Conservation (phyloP, 805 yeast genomes). For the Candida maris region DNA sequence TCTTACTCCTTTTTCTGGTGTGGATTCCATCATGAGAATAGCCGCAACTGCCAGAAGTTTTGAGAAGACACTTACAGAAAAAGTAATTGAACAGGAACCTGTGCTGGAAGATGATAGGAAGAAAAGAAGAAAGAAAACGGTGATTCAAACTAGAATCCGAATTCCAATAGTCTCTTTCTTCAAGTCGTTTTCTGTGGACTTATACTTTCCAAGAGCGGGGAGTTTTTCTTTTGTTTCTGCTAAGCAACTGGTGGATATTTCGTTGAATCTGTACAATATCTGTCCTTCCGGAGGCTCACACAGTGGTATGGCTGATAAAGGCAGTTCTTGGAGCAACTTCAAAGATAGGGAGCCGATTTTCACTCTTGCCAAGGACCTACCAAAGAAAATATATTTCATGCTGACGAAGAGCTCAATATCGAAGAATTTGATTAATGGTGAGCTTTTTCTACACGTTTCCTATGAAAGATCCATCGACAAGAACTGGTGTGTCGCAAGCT, state of each 20-base stretch:
- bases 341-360: slow-evolving; percentile 34
- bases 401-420: slow-evolving; percentile 37
- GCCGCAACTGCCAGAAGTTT: slow-evolving; percentile 47
- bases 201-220: slow-evolving; percentile 34
- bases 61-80: slow-evolving; percentile 30
- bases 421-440: slow-evolving; percentile 50
- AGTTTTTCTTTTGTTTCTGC: slow-evolving; percentile 31
- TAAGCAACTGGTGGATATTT: slow-evolving; percentile 38
- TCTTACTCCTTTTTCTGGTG: slow-evolving; percentile 39
- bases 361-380: slow-evolving; percentile 38
- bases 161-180: slow-evolving; percentile 23
- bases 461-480: slow-evolving; percentile 79
- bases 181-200: slow-evolving; percentile 41
- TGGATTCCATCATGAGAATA: slow-evolving; percentile 45
- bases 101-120: slow-evolving; percentile 20
- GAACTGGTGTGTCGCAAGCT: slow-evolving; percentile 81
- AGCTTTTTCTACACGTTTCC: slow-evolving; percentile 77
- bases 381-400: slow-evolving; percentile 41
- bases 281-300: slow-evolving; percentile 35
- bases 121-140: slow-evolving; percentile 25
- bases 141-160: slow-evolving; percentile 8
- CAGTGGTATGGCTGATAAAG: slow-evolving; percentile 1
- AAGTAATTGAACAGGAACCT: slow-evolving; percentile 13
- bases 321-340: slow-evolving; percentile 9
- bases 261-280: slow-evolving; percentile 55